A percentile compares a stretch with the other conserved stretches of the same genome.
These are phyloP conservation scores for Allium sativum DNA, from an alignment of 106 monocot species.

Conservation along the genomic window DNA sequence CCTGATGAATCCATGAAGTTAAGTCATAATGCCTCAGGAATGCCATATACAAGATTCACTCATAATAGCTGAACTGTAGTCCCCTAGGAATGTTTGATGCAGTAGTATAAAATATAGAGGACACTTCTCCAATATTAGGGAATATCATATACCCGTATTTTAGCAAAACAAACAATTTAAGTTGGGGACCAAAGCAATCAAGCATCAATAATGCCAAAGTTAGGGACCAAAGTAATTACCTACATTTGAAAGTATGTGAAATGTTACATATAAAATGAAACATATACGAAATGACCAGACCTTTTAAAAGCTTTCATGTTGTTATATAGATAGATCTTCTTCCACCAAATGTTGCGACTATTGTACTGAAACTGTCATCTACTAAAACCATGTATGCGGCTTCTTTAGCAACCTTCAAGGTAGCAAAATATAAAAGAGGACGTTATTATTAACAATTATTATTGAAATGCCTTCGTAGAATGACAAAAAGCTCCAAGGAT, in stretches of 20 bases:
- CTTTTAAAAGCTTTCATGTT: conserved; percentile 79
- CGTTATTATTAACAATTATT: too few relatives aligned
- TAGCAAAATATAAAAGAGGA: not conserved
- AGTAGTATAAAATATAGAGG: conserved; percentile 53
- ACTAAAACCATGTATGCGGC: conserved; percentile 57
- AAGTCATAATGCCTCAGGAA: too few relatives aligned
- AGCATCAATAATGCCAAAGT: not conserved
- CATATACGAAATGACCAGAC: conserved; percentile 6
- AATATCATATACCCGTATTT: conserved; percentile 62
- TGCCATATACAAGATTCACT: conserved; percentile 62
- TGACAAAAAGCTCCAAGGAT: not conserved
- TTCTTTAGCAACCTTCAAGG: conserved; percentile 47
- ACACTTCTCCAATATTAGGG: conserved; percentile 69
- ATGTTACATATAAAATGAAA: not conserved
- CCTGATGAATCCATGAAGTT: too few relatives aligned
- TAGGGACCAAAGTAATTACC: too few relatives aligned
- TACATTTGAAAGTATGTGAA: not conserved
- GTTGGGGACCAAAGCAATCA: not conserved
- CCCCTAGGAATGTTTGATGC: conserved; percentile 63
- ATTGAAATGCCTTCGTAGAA: not conserved
- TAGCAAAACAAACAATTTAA: not conserved
- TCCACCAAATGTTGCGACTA: conserved; percentile 46
- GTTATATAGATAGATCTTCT: conserved; percentile 58
- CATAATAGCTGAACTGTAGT: conserved; percentile 55
- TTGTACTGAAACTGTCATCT: conserved; percentile 62